Conservation (phyloP, 2,329 filamentous ascomycete species). For the Fusarium abutilonis region DNA sequence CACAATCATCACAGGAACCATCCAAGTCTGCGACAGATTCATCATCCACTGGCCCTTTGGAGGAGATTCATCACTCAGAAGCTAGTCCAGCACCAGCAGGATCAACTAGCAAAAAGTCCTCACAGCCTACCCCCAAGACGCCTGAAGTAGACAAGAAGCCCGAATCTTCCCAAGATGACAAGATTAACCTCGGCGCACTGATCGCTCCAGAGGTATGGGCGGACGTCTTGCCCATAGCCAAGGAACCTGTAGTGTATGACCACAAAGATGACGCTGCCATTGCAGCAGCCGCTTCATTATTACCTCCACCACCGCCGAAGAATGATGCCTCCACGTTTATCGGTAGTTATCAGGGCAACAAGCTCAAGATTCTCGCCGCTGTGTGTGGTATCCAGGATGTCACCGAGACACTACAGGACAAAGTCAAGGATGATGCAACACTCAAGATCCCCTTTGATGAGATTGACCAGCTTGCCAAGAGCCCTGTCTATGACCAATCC, state of each 20-base stretch:
- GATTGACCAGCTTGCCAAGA: neutral
- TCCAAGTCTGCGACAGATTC: neutral
- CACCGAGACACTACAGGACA: neutral
- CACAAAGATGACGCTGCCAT: neutral
- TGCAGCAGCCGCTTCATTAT: neutral
- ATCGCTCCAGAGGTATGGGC: neutral
- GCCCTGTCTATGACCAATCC: neutral
- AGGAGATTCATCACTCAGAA: neutral
- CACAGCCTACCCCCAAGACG: too few species aligned
- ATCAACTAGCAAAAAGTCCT: too few species aligned
- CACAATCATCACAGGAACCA: neutral
- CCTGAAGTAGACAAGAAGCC: neutral
- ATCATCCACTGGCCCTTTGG: neutral
- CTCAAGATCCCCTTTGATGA: neutral
- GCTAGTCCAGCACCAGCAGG: neutral
- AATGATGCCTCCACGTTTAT: neutral
- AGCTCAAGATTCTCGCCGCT: neutral
- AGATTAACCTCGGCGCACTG: neutral
- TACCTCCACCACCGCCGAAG: neutral
- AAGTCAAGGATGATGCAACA: neutral
- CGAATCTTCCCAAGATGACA: neutral
- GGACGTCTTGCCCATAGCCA: neutral
- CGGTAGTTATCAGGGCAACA: neutral
- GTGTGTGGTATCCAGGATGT: neutral
- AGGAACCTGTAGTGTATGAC: neutral